These are phyloP conservation scores for Lojkania enalia DNA, from an alignment of 2,329 filamentous ascomycete genomes.

Conservation along the genomic window DNA sequence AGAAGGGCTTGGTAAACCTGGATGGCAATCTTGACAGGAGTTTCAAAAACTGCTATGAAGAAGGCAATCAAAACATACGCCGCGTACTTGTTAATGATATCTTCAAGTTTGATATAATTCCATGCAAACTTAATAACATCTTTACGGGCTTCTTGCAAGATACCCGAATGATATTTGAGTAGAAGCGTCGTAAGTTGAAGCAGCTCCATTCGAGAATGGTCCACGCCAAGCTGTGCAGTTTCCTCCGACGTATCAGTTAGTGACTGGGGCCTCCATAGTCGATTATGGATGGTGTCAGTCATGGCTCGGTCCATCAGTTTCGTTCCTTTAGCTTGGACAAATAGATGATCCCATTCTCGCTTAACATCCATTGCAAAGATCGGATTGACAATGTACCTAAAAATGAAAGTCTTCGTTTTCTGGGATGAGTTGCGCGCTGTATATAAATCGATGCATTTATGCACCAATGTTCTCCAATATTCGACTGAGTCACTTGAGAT, in stretches of 20 bases:
- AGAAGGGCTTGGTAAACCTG: slow-evolving; percentile 93
- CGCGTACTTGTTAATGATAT: slow-evolving; percentile 98
- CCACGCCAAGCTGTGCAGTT: slow-evolving; percentile 79
- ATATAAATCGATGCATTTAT: slow-evolving; percentile 87
- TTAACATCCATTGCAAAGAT: slow-evolving; percentile 97
- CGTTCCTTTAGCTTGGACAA: slow-evolving; percentile 59
- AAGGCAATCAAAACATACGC: slow-evolving; percentile 97
- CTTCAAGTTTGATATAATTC: slow-evolving; percentile 95
- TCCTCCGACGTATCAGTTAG: slow-evolving; percentile 82
- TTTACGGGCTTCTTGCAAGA: slow-evolving; percentile 88
- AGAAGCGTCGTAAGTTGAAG: slow-evolving; percentile 93
- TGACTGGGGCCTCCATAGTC: slow-evolving; percentile 86
- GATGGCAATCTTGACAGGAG: slow-evolving; percentile 90
- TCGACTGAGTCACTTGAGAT: slow-evolving; percentile 83
- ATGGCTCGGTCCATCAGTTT: slow-evolving; percentile 83
- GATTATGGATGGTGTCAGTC: slow-evolving; percentile 87
- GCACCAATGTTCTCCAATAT: slow-evolving; percentile 79
- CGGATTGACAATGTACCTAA: slow-evolving; percentile 91
- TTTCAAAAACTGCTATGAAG: slow-evolving; percentile 97
- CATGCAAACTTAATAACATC: slow-evolving; percentile 99
- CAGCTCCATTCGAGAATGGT: slow-evolving; percentile 94
- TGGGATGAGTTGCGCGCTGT: slow-evolving; percentile 77
- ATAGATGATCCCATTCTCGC: slow-evolving; percentile 68
- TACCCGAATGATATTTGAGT: slow-evolving; percentile 89
- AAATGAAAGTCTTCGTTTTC: slow-evolving; percentile 88